A percentile compares a stretch with the other conserved stretches of the same genome.
Conservation (phyloP, 371 early-diverging fungal species). For the Syncephalis plumigaleata region DNA sequence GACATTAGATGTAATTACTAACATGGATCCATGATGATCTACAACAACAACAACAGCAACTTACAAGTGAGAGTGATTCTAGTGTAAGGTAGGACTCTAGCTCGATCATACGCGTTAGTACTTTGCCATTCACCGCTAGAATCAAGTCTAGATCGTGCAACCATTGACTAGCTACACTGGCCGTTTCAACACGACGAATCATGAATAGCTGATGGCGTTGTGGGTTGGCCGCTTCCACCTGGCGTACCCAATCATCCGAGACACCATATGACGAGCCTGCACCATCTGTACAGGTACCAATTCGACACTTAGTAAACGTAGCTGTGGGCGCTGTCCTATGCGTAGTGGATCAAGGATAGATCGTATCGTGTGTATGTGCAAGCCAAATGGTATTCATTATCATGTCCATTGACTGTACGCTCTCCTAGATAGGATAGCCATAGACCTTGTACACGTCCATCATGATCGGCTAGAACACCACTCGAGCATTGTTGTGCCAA, state of each 20-base stretch:
- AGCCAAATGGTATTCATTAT: slow-evolving; percentile 58
- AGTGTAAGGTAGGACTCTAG: slow-evolving; percentile 37
- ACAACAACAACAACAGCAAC: neutral
- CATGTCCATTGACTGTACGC: slow-evolving; percentile 38
- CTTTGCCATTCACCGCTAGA: slow-evolving; percentile 45
- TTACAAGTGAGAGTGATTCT: slow-evolving; percentile 35
- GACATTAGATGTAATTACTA: neutral
- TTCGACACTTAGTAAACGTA: slow-evolving; percentile 54
- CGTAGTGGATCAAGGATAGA: slow-evolving; percentile 29
- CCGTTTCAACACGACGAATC: slow-evolving; percentile 47
- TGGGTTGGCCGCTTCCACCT: slow-evolving; percentile 54
- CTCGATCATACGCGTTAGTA: slow-evolving; percentile 48
- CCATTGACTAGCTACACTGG: slow-evolving; percentile 35
- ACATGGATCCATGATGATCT: too few species aligned
- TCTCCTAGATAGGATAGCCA: slow-evolving; percentile 78
- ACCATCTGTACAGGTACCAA: slow-evolving; percentile 55
- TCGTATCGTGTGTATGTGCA: slow-evolving; percentile 33
- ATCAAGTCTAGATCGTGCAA: slow-evolving; percentile 61
- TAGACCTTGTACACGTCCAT: slow-evolving; percentile 58
- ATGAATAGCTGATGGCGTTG: slow-evolving; percentile 51
- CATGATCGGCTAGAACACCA: slow-evolving; percentile 61
- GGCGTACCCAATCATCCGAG: slow-evolving; percentile 46
- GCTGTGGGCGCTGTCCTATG: slow-evolving; percentile 16
- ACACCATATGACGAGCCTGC: slow-evolving; percentile 60
- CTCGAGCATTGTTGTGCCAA: slow-evolving; percentile 65